These are phyloP conservation scores for Maudiozyma bulderi DNA, from an alignment of 805 yeast species.

Conservation along the genomic window DNA sequence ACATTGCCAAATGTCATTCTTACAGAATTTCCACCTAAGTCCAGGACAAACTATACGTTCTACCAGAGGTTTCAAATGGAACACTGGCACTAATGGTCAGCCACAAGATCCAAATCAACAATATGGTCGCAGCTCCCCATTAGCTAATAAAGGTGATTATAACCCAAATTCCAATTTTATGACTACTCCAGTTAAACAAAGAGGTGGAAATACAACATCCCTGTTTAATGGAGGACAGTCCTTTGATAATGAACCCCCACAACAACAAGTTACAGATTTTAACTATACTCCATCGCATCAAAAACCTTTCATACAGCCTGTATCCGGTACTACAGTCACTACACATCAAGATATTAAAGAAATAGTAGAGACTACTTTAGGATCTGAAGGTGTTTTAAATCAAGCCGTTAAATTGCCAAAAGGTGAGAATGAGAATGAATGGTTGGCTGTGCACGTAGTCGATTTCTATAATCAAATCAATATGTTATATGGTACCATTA, in stretches of 20 bases:
- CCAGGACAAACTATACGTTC: slow-evolving; percentile 40
- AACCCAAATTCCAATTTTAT: background rate
- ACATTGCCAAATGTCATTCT: slow-evolving; percentile 16
- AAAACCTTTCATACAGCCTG: slow-evolving; percentile 24
- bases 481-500: slow-evolving; percentile 91
- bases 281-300: slow-evolving; percentile 32
- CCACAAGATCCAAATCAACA: slow-evolving; percentile 2
- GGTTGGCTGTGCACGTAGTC: slow-evolving; percentile 97
- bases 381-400: slow-evolving; percentile 80
- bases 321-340: slow-evolving; percentile 32
- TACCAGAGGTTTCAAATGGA: slow-evolving; percentile 38
- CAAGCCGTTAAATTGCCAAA: slow-evolving; percentile 91
- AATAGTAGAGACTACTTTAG: slow-evolving; percentile 91
- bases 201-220: background rate
- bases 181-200: slow-evolving; percentile 9
- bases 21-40: slow-evolving; percentile 31
- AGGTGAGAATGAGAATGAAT: slow-evolving; percentile 85
- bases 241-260: slow-evolving; percentile 1
- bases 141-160: background rate
- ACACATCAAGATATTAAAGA: slow-evolving; percentile 68
- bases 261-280: slow-evolving; percentile 23
- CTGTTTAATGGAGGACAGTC: background rate
- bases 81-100: slow-evolving; percentile 9
- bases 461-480: slow-evolving; percentile 94
- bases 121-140: background rate